These are phyloP conservation scores for Cryptomeria japonica DNA, from an alignment of 75 land plant genomes.

Conservation along the genomic window DNA sequence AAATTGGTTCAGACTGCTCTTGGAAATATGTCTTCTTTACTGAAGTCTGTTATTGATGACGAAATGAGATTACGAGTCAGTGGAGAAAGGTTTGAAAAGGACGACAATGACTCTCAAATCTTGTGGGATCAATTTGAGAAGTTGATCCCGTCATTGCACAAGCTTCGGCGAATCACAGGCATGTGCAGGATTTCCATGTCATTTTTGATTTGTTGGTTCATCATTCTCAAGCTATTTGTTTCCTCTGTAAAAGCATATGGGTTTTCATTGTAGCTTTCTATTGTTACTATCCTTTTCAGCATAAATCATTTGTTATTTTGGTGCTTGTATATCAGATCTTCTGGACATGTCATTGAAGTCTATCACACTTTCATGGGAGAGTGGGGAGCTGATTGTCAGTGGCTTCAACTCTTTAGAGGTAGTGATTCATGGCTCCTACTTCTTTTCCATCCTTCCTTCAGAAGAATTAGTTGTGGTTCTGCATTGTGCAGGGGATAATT, in stretches of 20 bases:
- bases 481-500: background rate
- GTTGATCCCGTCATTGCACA: slow-evolving; percentile 59
- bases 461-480: background rate
- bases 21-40: slow-evolving; percentile 44
- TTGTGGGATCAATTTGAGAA: slow-evolving; percentile 24
- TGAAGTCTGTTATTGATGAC: slow-evolving; percentile 33
- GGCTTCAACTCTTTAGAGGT: slow-evolving; percentile 90
- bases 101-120: background rate
- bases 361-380: slow-evolving; percentile 86
- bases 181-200: slow-evolving; percentile 5
- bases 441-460: background rate
- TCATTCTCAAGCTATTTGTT: background rate
- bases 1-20: slow-evolving; percentile 51
- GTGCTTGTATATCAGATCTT: slow-evolving; percentile 49
- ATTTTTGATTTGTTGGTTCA: background rate
- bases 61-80: slow-evolving; percentile 14
- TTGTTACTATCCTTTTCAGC: background rate
- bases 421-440: slow-evolving; percentile 9
- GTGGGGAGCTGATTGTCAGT: slow-evolving; percentile 66
- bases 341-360: slow-evolving; percentile 89
- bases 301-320: background rate
- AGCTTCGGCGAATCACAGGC: slow-evolving; percentile 75
- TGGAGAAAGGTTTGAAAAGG: slow-evolving; percentile 7
- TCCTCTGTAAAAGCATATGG: background rate
- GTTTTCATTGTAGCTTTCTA: background rate